phyloP scores from a whole-genome alignment of 768 basidiomycete species.

The Mycena pura region DNA sequence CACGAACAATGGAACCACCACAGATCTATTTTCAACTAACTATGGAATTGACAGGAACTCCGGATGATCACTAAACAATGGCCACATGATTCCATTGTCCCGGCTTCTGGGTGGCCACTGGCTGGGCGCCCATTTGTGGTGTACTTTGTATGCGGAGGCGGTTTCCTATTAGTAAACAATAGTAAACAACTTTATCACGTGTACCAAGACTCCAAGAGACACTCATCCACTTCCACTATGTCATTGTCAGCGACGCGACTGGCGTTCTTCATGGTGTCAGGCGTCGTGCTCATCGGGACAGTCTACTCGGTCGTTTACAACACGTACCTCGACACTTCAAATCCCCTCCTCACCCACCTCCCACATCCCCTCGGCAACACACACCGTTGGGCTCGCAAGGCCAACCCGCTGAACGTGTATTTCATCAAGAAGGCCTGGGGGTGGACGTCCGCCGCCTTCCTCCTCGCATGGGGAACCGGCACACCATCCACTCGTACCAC shows the following conservation, averaged over 20 bases:
- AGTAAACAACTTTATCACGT: slow-evolving; percentile 3
- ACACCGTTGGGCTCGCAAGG: slow-evolving; percentile 82
- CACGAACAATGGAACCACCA: too few species aligned
- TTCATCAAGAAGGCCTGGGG: slow-evolving; percentile 94
- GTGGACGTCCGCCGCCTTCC: slow-evolving; percentile 81
- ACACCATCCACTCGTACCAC: slow-evolving; percentile 50
- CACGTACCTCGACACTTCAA: slow-evolving; percentile 87
- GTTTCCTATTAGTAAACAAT: too few species aligned
- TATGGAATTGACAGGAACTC: too few species aligned
- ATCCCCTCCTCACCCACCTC: slow-evolving; percentile 71
- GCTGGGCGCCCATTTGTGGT: too few species aligned
- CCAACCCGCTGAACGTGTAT: slow-evolving; percentile 79
- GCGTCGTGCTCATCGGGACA: slow-evolving; percentile 65
- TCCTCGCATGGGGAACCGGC: slow-evolving; percentile 63
- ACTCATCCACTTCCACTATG: background rate
- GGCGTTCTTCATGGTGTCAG: slow-evolving; percentile 49
- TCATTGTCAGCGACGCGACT: slow-evolving; percentile 25
- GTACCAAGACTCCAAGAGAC: background rate
- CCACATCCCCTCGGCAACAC: slow-evolving; percentile 69
- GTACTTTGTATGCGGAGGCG: too few species aligned
- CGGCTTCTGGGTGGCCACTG: too few species aligned
- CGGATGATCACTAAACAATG: too few species aligned
- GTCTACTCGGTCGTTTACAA: slow-evolving; percentile 64
- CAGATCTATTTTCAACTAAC: too few species aligned
- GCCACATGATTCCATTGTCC: too few species aligned